These are phyloP conservation scores for Boletus eberwhitei DNA, from an alignment of 768 basidiomycete genomes.

Conservation along the genomic window DNA sequence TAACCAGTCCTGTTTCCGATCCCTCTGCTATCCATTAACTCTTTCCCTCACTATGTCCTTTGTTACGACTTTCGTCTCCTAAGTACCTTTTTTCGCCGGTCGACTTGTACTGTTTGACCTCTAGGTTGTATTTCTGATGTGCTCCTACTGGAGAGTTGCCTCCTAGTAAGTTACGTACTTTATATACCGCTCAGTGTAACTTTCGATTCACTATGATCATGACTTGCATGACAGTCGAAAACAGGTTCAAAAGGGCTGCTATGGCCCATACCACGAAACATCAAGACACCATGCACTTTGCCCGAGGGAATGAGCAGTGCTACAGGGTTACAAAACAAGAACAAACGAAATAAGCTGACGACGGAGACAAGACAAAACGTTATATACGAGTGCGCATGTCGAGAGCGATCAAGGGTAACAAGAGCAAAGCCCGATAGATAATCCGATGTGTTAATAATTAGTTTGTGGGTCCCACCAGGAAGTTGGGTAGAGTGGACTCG, in stretches of 20 bases:
- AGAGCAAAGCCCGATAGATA: conserved; percentile 31
- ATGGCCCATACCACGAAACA: conserved; percentile 1
- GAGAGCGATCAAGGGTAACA: conserved; percentile 38
- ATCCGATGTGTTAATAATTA: conserved; percentile 29
- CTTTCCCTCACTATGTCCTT: neutral
- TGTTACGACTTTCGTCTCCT: neutral
- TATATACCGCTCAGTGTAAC: conserved; percentile 10
- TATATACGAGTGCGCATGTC: conserved; percentile 34
- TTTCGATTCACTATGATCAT: neutral
- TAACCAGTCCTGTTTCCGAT: neutral
- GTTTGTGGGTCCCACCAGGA: conserved; percentile 24
- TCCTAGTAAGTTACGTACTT: neutral
- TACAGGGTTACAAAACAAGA: conserved; percentile 31
- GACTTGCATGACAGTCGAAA: neutral
- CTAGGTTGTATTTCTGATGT: conserved; percentile 15
- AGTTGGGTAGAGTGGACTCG: conserved; percentile 16
- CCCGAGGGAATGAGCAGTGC: conserved; percentile 1
- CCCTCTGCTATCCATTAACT: neutral
- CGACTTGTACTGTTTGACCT: neutral
- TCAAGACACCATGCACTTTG: conserved; percentile 8
- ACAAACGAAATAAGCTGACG: conserved; percentile 26
- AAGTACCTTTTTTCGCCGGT: neutral
- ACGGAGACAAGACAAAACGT: conserved; percentile 33
- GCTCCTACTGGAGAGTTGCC: neutral
- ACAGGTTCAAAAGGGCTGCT: neutral